Percentiles rank a stretch among this genome's conserved stretches.
Conservation (phyloP, 306 rosid genomes). For the Glycine latifolia region DNA sequence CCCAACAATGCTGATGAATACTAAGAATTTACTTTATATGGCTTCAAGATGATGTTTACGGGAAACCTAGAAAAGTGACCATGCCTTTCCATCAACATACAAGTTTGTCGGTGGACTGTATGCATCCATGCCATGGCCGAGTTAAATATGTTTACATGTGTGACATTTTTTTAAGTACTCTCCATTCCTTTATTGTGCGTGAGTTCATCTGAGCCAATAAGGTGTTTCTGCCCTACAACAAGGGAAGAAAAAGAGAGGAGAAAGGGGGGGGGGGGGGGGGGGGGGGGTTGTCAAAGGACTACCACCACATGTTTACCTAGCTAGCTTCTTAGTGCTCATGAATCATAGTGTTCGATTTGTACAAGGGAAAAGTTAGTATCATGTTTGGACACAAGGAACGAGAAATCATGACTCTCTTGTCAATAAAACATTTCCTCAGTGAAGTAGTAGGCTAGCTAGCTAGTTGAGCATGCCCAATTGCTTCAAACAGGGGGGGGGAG, state of each 20-base stretch:
- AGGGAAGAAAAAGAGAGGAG: too few species aligned
- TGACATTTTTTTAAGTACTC: too few species aligned
- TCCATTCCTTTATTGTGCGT: neutral
- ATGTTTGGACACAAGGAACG: neutral
- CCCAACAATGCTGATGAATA: conserved; percentile 22
- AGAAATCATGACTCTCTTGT: conserved; percentile 18
- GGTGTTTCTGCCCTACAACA: neutral
- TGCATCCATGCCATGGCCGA: too few species aligned
- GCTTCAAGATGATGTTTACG: conserved; percentile 42
- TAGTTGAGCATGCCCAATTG: neutral
- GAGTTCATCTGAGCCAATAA: neutral
- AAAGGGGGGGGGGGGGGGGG: too few species aligned
- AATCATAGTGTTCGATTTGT: conserved; percentile 7
- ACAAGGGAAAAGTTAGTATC: conserved; percentile 35
- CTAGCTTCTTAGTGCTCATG: neutral
- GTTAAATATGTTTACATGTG: too few species aligned
- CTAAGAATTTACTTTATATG: conserved; percentile 31
- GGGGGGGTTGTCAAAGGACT: conserved; percentile 3
- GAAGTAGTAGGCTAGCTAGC: neutral
- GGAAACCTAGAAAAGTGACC: conserved; percentile 33
- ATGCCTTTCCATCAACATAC: conserved; percentile 19
- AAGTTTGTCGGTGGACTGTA: conserved; percentile 37
- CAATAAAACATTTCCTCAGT: conserved; percentile 3
- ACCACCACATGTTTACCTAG: neutral
- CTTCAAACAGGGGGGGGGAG: neutral